phyloP scores from a whole-genome alignment of 345 rosid genomes.

The Nasturtium officinale region DNA sequence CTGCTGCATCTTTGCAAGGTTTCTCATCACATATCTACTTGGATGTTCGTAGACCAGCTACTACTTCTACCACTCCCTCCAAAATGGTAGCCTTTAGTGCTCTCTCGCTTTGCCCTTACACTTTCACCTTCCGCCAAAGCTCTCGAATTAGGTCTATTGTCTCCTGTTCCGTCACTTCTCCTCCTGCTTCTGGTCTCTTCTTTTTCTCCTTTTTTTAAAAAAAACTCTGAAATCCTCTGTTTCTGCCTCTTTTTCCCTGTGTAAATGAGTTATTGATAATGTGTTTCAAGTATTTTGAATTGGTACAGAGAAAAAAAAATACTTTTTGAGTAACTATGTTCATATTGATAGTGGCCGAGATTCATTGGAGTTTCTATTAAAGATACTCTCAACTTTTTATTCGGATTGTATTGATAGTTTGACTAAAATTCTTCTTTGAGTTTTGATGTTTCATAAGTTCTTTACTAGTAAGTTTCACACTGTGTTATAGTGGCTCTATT shows the following conservation, averaged over 20 bases:
- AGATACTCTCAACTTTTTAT: not conserved
- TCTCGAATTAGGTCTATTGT: conserved; percentile 41
- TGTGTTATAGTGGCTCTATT: not conserved
- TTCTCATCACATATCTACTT: conserved; percentile 41
- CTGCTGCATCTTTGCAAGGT: conserved; percentile 38
- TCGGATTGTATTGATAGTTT: not conserved
- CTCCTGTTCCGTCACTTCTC: conserved; percentile 58
- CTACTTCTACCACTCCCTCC: conserved; percentile 15
- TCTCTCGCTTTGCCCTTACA: conserved; percentile 53
- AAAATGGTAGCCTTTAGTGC: conserved; percentile 72
- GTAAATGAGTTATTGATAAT: not conserved
- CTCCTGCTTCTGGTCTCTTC: conserved; percentile 53
- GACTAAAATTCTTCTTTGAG: not conserved
- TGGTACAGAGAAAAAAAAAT: not conserved
- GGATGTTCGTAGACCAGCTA: conserved; percentile 37
- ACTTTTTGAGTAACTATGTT: not conserved
- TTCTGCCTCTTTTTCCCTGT: not conserved
- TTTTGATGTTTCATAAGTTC: not conserved
- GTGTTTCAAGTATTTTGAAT: conserved; percentile 14
- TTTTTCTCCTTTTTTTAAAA: not conserved
- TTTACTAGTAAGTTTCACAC: not conserved
- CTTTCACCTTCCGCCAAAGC: conserved; percentile 40
- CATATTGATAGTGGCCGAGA: not conserved
- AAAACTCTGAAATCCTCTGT: not conserved
- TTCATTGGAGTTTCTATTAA: not conserved